Percentiles rank a stretch among this genome's conserved stretches.
Conservation (phyloP, 2,329 filamentous ascomycete genomes). For the Claviceps sp. region DNA sequence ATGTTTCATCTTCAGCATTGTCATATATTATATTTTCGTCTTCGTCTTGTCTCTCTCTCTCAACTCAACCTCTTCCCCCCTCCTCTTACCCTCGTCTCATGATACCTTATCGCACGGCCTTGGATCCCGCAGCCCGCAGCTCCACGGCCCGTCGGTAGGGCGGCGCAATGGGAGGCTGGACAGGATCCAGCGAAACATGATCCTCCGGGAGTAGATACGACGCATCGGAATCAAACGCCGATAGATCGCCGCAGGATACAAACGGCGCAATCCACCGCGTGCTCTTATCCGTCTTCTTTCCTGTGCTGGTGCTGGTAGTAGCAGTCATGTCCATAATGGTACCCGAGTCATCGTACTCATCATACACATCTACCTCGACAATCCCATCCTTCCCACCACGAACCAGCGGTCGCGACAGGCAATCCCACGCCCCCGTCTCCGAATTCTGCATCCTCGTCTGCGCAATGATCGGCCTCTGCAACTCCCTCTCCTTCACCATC, state of each 20-base stretch:
- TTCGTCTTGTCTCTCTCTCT: neutral
- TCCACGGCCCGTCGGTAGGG: constrained; percentile 89
- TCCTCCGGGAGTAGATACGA: constrained; percentile 82
- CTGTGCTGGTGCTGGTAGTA: constrained; percentile 10
- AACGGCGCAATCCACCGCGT: constrained; percentile 86
- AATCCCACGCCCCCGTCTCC: constrained; percentile 30
- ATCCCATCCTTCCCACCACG: constrained; percentile 20
- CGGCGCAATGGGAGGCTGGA: constrained; percentile 90
- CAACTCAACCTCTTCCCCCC: neutral
- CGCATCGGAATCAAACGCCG: constrained; percentile 88
- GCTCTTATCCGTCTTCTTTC: constrained; percentile 14
- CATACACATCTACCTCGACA: constrained; percentile 38
- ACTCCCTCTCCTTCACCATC: constrained; percentile 32
- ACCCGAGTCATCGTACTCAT: constrained; percentile 15
- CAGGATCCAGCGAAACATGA: constrained; percentile 74
- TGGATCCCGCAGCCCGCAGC: constrained; percentile 32
- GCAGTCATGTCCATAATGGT: constrained; percentile 22
- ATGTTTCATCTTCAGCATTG: too few species aligned
- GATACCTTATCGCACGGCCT: constrained; percentile 7
- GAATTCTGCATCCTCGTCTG: constrained; percentile 32
- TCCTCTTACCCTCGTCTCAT: neutral
- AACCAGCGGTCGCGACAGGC: constrained; percentile 10
- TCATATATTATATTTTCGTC: neutral
- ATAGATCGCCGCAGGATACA: constrained; percentile 91
- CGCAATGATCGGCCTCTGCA: constrained; percentile 27